These are phyloP conservation scores for Clarireedia paspali DNA, from an alignment of 2,329 filamentous ascomycete genomes.

Conservation along the genomic window DNA sequence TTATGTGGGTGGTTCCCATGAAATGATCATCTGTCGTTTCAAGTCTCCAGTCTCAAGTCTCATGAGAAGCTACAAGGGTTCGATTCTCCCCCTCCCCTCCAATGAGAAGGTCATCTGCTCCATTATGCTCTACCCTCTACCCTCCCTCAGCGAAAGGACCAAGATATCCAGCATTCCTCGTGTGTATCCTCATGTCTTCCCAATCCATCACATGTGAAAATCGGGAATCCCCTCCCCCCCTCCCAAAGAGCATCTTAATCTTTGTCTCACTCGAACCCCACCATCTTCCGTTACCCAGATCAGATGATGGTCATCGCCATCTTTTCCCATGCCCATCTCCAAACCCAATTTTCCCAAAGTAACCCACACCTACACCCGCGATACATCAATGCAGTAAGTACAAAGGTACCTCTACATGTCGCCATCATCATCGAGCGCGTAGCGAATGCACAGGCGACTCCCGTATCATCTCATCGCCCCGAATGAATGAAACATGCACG, in stretches of 20 bases:
- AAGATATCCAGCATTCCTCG: background rate
- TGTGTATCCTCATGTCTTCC: background rate
- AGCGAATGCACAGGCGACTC: no score
- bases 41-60: background rate
- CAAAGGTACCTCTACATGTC: background rate
- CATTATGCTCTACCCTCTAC: background rate
- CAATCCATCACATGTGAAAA: conserved; percentile 1
- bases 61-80: background rate
- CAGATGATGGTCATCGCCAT: conserved; percentile 7
- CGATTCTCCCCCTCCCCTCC: background rate
- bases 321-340: background rate
- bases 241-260: background rate
- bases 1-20: background rate
- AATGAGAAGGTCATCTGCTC: conserved; percentile 9
- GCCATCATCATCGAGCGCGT: no score
- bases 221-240: background rate
- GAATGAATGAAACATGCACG: background rate
- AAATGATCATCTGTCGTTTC: conserved; percentile 5
- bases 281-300: background rate
- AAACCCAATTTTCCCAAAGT: background rate
- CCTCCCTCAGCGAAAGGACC: background rate
- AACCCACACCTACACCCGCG: background rate
- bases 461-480: background rate
- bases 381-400: no score
- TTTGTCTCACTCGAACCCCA: conserved; percentile 6